Conservation (phyloP, 139 green algal genomes). For the Microglena sp. region DNA sequence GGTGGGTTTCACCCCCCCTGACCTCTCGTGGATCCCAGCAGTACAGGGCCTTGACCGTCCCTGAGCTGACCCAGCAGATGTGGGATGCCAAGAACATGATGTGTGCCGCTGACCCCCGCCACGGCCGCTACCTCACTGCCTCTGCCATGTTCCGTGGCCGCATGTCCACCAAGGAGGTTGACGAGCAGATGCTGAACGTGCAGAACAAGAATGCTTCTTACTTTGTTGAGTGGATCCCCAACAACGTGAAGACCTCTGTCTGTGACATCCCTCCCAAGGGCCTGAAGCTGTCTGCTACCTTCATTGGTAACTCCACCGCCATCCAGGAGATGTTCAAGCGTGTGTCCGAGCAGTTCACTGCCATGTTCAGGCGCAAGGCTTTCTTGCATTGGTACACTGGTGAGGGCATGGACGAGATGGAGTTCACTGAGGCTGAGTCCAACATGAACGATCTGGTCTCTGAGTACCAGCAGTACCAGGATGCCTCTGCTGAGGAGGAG, state of each 20-base stretch:
- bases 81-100: slow-evolving; percentile 99
- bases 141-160: slow-evolving; percentile 76
- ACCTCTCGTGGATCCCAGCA: slow-evolving; percentile 93
- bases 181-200: slow-evolving; percentile 96
- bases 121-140: slow-evolving; percentile 86
- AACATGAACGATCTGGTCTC: slow-evolving; percentile 97
- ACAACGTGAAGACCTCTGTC: slow-evolving; percentile 95
- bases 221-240: slow-evolving; percentile 99
- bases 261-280: slow-evolving; percentile 94
- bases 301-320: slow-evolving; percentile 93
- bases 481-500: slow-evolving; percentile 89
- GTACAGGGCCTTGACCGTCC: slow-evolving; percentile 92
- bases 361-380: slow-evolving; percentile 98
- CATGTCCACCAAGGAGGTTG: slow-evolving; percentile 84
- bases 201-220: slow-evolving; percentile 96
- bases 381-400: slow-evolving; percentile 99
- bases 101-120: slow-evolving; percentile 94
- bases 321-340: slow-evolving; percentile 89
- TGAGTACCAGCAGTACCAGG: slow-evolving; percentile 99
- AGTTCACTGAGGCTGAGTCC: slow-evolving; percentile 97
- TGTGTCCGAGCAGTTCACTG: slow-evolving; percentile 91
- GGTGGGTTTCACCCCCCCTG: slow-evolving; percentile 96
- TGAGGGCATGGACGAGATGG: slow-evolving; percentile 99
- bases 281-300: slow-evolving; percentile 92
- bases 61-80: slow-evolving; percentile 99